Percentiles rank a stretch among this genome's conserved stretches.
Evolutionary conservation across 176 grass and related monocot species (phyloP).

Genomic region (Pharus latifolius): DNA sequence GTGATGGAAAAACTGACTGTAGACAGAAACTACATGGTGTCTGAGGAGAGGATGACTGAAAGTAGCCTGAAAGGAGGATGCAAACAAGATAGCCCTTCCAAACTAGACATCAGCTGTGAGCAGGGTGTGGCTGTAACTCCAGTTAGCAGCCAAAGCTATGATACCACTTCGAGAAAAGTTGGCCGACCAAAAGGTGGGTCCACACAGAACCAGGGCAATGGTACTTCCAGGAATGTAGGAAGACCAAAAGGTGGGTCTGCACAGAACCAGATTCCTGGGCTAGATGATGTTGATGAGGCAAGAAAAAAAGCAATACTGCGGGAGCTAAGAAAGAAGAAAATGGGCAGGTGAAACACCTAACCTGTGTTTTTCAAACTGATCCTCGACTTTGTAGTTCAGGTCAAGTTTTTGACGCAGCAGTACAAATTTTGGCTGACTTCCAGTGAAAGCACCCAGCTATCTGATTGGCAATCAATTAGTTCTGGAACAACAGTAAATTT

Average conservation of each 20-base stretch:
- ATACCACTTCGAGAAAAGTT: slow-evolving; percentile 7
- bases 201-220: slow-evolving; percentile 9
- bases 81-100: slow-evolving; percentile 7
- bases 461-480: background rate
- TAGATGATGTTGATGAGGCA: slow-evolving; percentile 18
- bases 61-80: slow-evolving; percentile 26
- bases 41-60: slow-evolving; percentile 1
- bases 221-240: background rate
- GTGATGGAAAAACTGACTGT: slow-evolving; percentile 1
- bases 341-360: slow-evolving; percentile 8
- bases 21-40: slow-evolving; percentile 19
- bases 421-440: background rate
- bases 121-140: background rate
- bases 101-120: slow-evolving; percentile 3
- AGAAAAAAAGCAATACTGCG: slow-evolving; percentile 38
- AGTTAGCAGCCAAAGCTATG: background rate
- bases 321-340: slow-evolving; percentile 33
- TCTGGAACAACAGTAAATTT: background rate
- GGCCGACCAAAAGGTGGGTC: background rate
- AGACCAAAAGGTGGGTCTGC: background rate
- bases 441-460: background rate
- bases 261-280: background rate
- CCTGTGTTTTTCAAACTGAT: background rate
- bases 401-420: background rate
- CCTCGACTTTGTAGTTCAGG: background rate